Percentiles rank a stretch among this genome's conserved stretches.
Evolutionary conservation across 345 rosid genomes (phyloP).

Genomic region (Durio zibethinus): DNA sequence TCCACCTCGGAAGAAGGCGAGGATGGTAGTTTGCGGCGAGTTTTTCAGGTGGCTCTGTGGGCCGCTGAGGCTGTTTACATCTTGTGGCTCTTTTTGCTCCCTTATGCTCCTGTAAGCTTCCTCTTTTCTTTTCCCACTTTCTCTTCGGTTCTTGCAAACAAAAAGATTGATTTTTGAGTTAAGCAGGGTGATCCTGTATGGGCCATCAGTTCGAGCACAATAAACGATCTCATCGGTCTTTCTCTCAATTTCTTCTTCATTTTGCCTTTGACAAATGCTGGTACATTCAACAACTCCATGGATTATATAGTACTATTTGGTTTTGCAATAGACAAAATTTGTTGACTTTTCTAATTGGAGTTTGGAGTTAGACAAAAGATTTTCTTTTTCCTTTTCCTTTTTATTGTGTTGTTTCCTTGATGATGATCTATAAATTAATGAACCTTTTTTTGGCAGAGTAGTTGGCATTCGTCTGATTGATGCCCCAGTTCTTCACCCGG

Average conservation of each 20-base stretch:
- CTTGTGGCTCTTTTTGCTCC: slow-evolving; percentile 90
- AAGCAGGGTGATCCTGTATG: slow-evolving; percentile 91
- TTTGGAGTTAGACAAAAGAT: neutral
- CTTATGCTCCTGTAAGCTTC: slow-evolving; percentile 70
- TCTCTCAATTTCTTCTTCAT: slow-evolving; percentile 91
- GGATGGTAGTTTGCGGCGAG: slow-evolving; percentile 27
- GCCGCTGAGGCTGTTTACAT: slow-evolving; percentile 74
- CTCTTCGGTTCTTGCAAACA: neutral
- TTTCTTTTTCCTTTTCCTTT: neutral
- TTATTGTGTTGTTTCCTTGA: neutral
- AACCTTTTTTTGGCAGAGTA: slow-evolving; percentile 55
- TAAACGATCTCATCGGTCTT: slow-evolving; percentile 69
- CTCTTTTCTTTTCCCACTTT: neutral
- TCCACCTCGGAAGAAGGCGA: slow-evolving; percentile 30
- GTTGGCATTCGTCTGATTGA: slow-evolving; percentile 65
- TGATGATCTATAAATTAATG: neutral
- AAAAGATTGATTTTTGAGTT: neutral
- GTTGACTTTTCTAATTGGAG: neutral
- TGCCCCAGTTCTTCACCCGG: slow-evolving; percentile 88
- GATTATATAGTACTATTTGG: neutral
- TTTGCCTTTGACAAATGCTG: slow-evolving; percentile 71
- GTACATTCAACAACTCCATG: slow-evolving; percentile 30
- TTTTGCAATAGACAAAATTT: neutral
- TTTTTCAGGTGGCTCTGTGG: slow-evolving; percentile 55
- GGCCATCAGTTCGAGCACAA: slow-evolving; percentile 74